phyloP scores from a whole-genome alignment of 2,329 filamentous ascomycete genomes.

The Reticulascus tulasneorum region DNA sequence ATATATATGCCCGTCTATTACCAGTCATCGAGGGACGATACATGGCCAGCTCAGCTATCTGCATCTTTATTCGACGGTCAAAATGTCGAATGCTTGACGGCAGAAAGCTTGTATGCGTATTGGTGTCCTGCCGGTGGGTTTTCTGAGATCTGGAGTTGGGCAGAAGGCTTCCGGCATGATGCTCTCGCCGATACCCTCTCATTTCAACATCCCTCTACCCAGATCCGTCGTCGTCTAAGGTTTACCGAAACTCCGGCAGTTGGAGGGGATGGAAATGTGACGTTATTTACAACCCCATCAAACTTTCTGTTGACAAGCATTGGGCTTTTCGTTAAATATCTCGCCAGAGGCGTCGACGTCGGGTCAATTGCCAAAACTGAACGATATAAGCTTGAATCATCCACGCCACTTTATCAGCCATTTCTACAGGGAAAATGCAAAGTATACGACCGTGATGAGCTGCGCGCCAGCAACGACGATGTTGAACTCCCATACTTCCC shows the following conservation, averaged over 20 bases:
- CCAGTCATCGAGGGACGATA: background rate
- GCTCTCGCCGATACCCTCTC: background rate
- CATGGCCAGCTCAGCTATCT: background rate
- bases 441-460: background rate
- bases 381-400: slow-evolving; percentile 1
- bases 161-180: background rate
- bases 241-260: background rate
- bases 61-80: background rate
- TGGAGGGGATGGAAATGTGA: background rate
- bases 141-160: slow-evolving; percentile 3
- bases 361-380: background rate
- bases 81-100: background rate
- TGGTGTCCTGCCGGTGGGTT: slow-evolving; percentile 3
- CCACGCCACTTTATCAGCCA: slow-evolving; percentile 3
- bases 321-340: background rate
- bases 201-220: background rate
- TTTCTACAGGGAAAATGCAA: slow-evolving; percentile 4
- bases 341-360: background rate
- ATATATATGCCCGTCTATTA: background rate
- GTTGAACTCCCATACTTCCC: background rate
- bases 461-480: background rate
- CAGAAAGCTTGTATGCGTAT: background rate
- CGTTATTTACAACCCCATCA: background rate
- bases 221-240: background rate
- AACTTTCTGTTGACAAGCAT: background rate